Evolutionary conservation across 306 rosid species (phyloP).

Genomic region (Benincasa hispida): DNA sequence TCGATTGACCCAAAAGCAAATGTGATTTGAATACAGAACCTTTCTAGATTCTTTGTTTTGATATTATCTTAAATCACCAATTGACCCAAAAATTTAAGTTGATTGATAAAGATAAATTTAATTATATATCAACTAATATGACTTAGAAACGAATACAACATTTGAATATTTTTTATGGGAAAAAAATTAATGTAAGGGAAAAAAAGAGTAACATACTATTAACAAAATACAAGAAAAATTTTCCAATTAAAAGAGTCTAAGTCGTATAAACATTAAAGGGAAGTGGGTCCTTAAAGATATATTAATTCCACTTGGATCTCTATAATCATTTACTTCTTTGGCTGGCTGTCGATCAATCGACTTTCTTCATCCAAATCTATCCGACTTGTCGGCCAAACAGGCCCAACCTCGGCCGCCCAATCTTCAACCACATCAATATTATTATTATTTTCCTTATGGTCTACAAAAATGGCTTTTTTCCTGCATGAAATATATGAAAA

Average conservation of each 20-base stretch:
- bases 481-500: background rate
- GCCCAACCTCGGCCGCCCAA: slow-evolving; percentile 8
- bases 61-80: no score
- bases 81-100: no score
- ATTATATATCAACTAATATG: no score
- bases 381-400: slow-evolving; percentile 3
- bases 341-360: background rate
- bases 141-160: no score
- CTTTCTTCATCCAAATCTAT: background rate
- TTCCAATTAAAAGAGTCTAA: background rate
- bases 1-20: no score
- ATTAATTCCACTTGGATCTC: background rate
- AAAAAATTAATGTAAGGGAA: no score
- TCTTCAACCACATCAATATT: background rate
- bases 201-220: no score
- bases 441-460: background rate
- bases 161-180: no score
- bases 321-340: background rate
- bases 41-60: no score
- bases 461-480: background rate
- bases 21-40: no score
- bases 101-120: no score
- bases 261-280: background rate
- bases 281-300: background rate
- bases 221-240: no score